Base-by-base conservation (phyloP, 331 rosid species). In the Rosa hybrid region DNA sequence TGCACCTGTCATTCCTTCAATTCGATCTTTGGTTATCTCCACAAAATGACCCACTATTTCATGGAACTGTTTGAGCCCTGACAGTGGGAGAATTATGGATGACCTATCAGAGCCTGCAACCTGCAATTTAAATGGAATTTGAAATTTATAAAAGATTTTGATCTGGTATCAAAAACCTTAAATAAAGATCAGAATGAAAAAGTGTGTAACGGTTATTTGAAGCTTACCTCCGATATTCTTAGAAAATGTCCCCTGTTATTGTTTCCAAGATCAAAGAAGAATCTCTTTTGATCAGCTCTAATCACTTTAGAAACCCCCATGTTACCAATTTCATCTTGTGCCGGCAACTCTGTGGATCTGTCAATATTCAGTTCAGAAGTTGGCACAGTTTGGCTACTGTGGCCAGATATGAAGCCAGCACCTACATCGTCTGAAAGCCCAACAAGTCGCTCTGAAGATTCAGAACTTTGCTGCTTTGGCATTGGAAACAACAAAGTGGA, bases 381-480 rank as follows among this genome's bases (percentile, higher is more conserved):
- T 44, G 97, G 79, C 39, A 90, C 88, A 74, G 97, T 89, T 83
- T 96, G 97, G 88, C 85, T 93, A 82, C 93, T 88, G 76, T 93
- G 97, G 63, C 99, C 98, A 65, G 99, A 90, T 80, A 96, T 96
- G 90, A 96, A 96, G 80, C 99, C 99, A 76, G 98, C 98, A 5
- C 99, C 99, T 82, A 96, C 99, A 77, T 96, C 99, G 81, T 96
- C 99, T 41, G 99, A 93, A 84, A 96, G 99, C 81, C 99, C 98
- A 74, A 88, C 98, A 59, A 93, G 80, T 69, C 77, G 94, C 85
- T 96, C 99, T 17, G 99, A 86, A 74, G 98, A 72, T 85, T 96
- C 99, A 80, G 98, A 88, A 82, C 82, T 89, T 90, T 90, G 94
- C 99, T 96, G 93, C 78, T 59, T 81, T 72, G 81, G 71, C 84